Percentiles rank a stretch among this genome's conserved stretches.
phyloP scores from a whole-genome alignment of 306 rosid genomes.

The Spatholobus suberectus region DNA sequence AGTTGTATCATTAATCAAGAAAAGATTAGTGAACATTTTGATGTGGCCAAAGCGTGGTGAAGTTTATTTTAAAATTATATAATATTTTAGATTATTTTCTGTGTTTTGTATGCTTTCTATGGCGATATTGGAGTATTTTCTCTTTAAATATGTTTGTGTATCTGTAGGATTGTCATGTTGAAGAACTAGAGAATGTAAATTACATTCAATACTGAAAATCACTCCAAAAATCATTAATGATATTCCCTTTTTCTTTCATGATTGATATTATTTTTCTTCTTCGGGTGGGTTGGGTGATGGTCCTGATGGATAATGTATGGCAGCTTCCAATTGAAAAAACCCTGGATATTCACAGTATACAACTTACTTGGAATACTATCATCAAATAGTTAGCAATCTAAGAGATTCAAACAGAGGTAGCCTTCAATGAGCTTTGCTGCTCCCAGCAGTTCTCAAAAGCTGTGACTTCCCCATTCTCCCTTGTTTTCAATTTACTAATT shows the following conservation, averaged over 20 bases:
- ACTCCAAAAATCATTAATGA: not conserved
- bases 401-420: not conserved
- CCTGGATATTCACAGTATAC: not conserved
- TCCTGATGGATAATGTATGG: not conserved
- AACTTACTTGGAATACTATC: not conserved
- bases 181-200: not conserved
- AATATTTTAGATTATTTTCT: not conserved
- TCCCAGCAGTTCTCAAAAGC: not conserved
- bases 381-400: not conserved
- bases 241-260: not conserved
- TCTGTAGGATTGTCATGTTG: not conserved
- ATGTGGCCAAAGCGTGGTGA: not conserved
- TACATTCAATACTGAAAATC: not conserved
- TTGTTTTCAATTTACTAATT: not conserved
- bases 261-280: not conserved
- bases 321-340: not conserved
- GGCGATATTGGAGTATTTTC: conserved; percentile 14
- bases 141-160: not conserved
- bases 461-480: not conserved
- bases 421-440: not conserved
- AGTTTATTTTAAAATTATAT: conserved; percentile 1
- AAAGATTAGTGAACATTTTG: not conserved
- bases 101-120: not conserved
- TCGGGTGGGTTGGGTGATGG: not conserved
- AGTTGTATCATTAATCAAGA: conserved; percentile 3